Evolutionary conservation across 2,329 filamentous ascomycete genomes (phyloP).

Genomic region (Fusarium keratoplasticum): DNA sequence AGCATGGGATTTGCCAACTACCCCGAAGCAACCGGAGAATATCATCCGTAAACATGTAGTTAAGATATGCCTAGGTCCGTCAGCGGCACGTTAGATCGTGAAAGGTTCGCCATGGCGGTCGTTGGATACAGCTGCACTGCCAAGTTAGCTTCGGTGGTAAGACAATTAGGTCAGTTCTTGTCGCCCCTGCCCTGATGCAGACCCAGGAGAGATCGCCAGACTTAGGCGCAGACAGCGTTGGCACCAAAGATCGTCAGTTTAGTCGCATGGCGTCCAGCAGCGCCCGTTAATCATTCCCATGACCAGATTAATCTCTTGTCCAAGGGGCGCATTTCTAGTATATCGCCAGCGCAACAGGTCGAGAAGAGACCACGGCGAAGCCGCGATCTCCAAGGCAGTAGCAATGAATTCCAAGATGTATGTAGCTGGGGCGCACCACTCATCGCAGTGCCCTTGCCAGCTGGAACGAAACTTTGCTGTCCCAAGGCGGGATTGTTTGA

Average conservation of each 20-base stretch:
- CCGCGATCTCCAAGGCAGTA: neutral
- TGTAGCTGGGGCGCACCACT: neutral
- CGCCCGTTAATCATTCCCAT: neutral
- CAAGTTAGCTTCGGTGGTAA: neutral
- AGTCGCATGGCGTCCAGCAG: neutral
- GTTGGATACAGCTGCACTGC: neutral
- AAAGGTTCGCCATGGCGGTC: neutral
- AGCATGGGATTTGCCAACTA: neutral
- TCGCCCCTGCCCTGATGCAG: neutral
- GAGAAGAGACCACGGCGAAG: neutral
- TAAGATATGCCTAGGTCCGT: neutral
- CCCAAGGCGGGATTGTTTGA: neutral
- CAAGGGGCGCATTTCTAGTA: neutral
- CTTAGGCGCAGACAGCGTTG: neutral
- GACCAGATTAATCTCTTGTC: neutral
- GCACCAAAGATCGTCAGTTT: neutral
- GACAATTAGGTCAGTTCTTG: neutral
- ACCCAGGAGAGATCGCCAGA: neutral
- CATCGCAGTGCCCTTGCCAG: neutral
- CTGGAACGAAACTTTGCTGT: neutral
- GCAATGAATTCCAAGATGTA: neutral
- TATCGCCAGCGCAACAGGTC: neutral
- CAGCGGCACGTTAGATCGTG: neutral
- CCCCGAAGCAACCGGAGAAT: neutral
- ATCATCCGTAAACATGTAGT: neutral